Percentiles rank a stretch among this genome's conserved stretches.
These are phyloP conservation scores for Penicillium digitatum DNA, from an alignment of 2,329 filamentous ascomycete species.

Conservation along the genomic window DNA sequence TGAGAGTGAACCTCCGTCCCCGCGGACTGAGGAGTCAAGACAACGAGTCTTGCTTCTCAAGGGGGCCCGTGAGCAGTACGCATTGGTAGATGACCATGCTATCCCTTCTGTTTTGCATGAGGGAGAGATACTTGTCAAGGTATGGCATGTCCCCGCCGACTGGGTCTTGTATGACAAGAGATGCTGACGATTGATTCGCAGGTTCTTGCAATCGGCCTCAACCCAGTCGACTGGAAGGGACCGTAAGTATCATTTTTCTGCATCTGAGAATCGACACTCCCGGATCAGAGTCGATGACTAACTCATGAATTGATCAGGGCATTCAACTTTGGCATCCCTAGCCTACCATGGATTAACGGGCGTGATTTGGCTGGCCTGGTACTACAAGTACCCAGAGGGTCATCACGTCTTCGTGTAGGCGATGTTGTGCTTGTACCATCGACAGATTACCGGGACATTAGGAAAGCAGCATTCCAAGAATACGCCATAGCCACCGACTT, in stretches of 20 bases:
- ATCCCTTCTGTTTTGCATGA: slow-evolving; percentile 46
- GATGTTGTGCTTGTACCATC: slow-evolving; percentile 63
- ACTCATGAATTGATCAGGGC: slow-evolving; percentile 46
- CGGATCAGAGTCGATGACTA: neutral
- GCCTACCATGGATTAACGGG: slow-evolving; percentile 65
- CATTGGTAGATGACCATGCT: slow-evolving; percentile 43
- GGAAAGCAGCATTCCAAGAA: slow-evolving; percentile 69
- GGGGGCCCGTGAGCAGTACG: slow-evolving; percentile 50
- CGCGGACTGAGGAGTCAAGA: slow-evolving; percentile 11
- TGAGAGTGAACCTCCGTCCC: neutral
- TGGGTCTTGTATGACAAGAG: neutral
- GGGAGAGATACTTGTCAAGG: slow-evolving; percentile 60
- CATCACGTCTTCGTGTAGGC: slow-evolving; percentile 52
- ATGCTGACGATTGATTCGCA: slow-evolving; percentile 13
- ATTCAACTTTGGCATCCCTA: slow-evolving; percentile 66
- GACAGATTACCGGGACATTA: slow-evolving; percentile 68
- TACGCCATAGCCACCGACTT: slow-evolving; percentile 63
- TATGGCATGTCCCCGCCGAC: slow-evolving; percentile 6
- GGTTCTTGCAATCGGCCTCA: slow-evolving; percentile 63
- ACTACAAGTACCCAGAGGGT: slow-evolving; percentile 44
- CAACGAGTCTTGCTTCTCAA: slow-evolving; percentile 53
- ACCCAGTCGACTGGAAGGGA: slow-evolving; percentile 73
- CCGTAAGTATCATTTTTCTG: slow-evolving; percentile 50
- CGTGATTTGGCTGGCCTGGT: slow-evolving; percentile 66
- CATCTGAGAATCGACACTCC: neutral